Evolutionary conservation across 2,329 filamentous ascomycete genomes (phyloP).

Genomic region (Ophiostoma perfectum): DNA sequence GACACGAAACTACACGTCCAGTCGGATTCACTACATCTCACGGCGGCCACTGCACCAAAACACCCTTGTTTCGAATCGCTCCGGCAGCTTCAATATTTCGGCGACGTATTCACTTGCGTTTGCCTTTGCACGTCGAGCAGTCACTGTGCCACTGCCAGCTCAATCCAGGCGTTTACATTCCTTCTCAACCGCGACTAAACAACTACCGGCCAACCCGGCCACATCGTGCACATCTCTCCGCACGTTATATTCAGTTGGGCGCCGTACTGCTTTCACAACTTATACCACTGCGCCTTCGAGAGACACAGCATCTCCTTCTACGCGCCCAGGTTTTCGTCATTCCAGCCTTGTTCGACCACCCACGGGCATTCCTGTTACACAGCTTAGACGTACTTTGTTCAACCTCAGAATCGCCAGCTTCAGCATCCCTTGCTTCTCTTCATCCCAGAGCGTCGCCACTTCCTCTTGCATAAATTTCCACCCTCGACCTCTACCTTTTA

Average conservation of each 20-base stretch:
- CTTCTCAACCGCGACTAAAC: not conserved
- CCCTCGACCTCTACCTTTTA: not conserved
- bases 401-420: not conserved
- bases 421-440: not conserved
- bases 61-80: not conserved
- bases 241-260: not conserved
- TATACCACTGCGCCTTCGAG: conserved; percentile 7
- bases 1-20: not conserved
- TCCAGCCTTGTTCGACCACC: not conserved
- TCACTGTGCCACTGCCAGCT: not conserved
- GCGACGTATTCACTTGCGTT: not conserved
- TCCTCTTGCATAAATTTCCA: not conserved
- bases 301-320: conserved; percentile 14
- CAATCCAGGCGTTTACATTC: not conserved
- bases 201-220: not conserved
- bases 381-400: not conserved
- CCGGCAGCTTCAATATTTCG: not conserved
- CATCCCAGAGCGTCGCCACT: not conserved
- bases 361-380: conserved; percentile 15
- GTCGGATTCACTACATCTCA: not conserved
- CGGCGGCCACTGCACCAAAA: not conserved
- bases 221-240: not conserved
- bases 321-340: not conserved
- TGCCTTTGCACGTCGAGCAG: not conserved
- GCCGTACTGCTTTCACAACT: conserved; percentile 15